Evolutionary conservation across 2,329 filamentous ascomycete species (phyloP), one percentile per base, ranked within the genome.

Genomic region (Fusarium acutatum): DNA sequence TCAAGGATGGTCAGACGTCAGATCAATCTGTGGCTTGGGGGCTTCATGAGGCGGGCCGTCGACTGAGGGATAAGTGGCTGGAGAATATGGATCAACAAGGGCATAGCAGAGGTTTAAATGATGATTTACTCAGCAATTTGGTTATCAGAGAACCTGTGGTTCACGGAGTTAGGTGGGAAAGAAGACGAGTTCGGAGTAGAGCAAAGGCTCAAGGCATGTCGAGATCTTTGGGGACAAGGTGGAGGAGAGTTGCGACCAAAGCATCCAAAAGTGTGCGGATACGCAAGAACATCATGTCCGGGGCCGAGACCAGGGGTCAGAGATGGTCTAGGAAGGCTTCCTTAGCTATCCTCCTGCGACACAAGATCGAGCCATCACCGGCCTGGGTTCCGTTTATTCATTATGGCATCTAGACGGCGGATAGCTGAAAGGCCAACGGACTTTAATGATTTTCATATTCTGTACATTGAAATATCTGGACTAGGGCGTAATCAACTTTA

Each of bases 211-310:
- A 40, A 30, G 20, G 15, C 20, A 38, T 28, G 50, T 13, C 20
- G 11, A n/a, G 2, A 17, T 40, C 50, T 2, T n/a, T n/a, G 14
- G 5, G 50, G 4, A n/a, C 34, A 22, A 40, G 34, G 15, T 54
- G 50, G 24, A 54, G 11, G 7, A 54, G 34, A 18, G 34, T 38
- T 5, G 7, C 34, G 1, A 28, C 15, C 20, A 53, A 28, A 12
- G 50, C 34, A n/a, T 6, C 6, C 6, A 28, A 24, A 18, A 3
- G 20, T 1, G 17, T 6, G 1, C 20, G 20, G 34, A 20, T 28
- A 10, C 28, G 50, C 6, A n/a, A 28, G 24, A 17, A 2, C 0
- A 0, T 2, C 7, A 17, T 40, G 15, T 18, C 20, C 0, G 4
- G 34, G 20, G 14, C 7, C 14, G 14, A 5, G 4, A 40, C 1